Base-by-base conservation (phyloP, 495 filamentous ascomycete species). In the Penicillium fimorum region DNA sequence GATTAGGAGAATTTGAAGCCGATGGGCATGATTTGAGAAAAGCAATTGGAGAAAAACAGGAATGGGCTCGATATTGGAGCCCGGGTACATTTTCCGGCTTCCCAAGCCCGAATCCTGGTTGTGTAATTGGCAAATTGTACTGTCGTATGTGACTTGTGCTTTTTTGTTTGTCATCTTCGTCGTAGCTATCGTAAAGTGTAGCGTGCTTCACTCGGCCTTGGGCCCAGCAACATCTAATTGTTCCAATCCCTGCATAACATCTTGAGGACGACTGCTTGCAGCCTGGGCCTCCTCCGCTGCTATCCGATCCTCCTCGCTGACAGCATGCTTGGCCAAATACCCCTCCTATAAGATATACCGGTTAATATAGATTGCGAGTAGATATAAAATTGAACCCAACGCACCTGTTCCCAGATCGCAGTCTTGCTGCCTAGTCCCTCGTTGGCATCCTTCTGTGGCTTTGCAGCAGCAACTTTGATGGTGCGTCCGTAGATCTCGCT, bases 401-500 rank as follows among this genome's bases (percentile, higher is more conserved):
- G 45, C 76, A 96, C 93, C 86, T 97, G 94, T 72, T 97, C 90
- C 94, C 94, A 99, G 56, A 99, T 82, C 9, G 94, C 95, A n/a
- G 88, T 96, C 76, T 91, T 95, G 74, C 88, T 91, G 30, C 93
- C 92, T 11, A 99, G 67, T 13, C 91, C 89, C 64, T 93, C 89
- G 50, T 88, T 89, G 47, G 80, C 82, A 48, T 93, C 91, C 80
- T 96, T 96, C 58, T 92, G 91, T 25, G 92, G 85, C 73, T 96
- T 99, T 27, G 95, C 94, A 35, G 85, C 81, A 13, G 90, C 90
- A 17, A 97, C 94, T 70, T 89, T 96, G 71, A 99, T 87, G 3
- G 94, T 88, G 30, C 89, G 81, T 2, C 93, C 95, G 67, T 90
- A 97, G n/a, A 99, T 79, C 76, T 96, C 92, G 57, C 91, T 87